Evolutionary conservation across 1,284 basidiomycete species (phyloP).

Genomic region (Sanghuangporus weigelae): DNA sequence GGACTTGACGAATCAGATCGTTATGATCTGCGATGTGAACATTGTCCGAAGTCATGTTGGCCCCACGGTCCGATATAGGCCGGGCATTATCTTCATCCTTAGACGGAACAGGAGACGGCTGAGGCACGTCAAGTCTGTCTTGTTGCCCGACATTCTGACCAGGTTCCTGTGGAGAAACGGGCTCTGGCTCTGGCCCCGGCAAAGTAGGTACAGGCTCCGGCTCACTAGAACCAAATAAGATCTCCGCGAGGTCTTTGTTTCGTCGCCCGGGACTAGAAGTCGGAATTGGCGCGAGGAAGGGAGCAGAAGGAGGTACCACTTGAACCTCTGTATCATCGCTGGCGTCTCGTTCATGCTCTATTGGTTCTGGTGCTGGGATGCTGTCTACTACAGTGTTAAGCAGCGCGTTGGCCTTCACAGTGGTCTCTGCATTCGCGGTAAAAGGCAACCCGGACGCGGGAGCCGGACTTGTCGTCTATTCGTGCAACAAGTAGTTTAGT

Average conservation of each 20-base stretch:
- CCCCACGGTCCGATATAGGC: constrained; percentile 23
- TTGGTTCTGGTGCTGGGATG: constrained; percentile 34
- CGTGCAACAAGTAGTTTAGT: constrained; percentile 10
- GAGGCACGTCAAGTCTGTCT: neutral
- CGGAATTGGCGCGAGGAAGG: constrained; percentile 19
- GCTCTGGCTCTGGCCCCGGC: constrained; percentile 11
- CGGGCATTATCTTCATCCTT: constrained; percentile 21
- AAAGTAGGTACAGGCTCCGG: constrained; percentile 28
- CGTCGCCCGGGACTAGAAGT: constrained; percentile 45
- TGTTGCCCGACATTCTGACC: constrained; percentile 4
- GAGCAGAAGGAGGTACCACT: neutral
- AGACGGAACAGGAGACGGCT: neutral
- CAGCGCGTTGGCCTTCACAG: constrained; percentile 55
- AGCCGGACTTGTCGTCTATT: constrained; percentile 53
- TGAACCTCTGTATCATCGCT: constrained; percentile 10
- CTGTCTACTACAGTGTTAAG: constrained; percentile 65
- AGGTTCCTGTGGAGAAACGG: constrained; percentile 17
- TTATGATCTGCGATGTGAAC: constrained; percentile 39
- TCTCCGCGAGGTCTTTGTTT: constrained; percentile 66
- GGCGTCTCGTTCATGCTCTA: constrained; percentile 30
- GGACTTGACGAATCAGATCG: constrained; percentile 61
- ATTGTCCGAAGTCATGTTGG: constrained; percentile 24
- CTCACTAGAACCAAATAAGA: constrained; percentile 57
- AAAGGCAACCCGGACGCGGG: constrained; percentile 25
- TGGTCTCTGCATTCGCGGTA: constrained; percentile 34